Conservation (phyloP, 2,329 filamentous ascomycete genomes). For the Albifimbria verrucaria region DNA sequence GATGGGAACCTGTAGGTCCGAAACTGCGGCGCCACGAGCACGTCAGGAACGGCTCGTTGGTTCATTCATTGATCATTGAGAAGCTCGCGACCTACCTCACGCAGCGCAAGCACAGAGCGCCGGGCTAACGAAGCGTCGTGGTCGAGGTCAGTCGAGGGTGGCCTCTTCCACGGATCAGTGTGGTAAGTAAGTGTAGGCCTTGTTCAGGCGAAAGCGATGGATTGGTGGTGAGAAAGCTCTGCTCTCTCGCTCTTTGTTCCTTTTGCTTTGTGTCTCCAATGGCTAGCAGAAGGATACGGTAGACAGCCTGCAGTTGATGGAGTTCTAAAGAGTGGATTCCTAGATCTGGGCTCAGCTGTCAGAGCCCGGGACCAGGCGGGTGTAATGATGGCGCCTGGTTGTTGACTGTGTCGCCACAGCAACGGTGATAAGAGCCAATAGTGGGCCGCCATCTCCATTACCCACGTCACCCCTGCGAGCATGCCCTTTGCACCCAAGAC, state of each 20-base stretch:
- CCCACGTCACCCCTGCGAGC: constrained; percentile 2
- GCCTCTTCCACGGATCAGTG: constrained; percentile 25
- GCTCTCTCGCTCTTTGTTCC: constrained; percentile 11
- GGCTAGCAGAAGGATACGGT: constrained; percentile 7
- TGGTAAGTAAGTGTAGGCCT: constrained; percentile 22
- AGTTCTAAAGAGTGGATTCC: constrained; percentile 18
- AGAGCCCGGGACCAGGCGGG: constrained; percentile 16
- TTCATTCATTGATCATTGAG: not conserved
- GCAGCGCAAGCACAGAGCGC: constrained; percentile 79
- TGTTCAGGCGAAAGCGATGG: constrained; percentile 25
- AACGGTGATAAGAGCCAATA: constrained; percentile 15
- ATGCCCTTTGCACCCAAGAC: not conserved
- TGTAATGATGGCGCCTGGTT: constrained; percentile 20
- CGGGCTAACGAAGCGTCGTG: constrained; percentile 54
- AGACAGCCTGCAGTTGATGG: constrained; percentile 13
- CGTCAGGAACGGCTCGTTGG: constrained; percentile 5
- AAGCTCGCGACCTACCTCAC: constrained; percentile 58
- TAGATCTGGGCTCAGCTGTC: constrained; percentile 10
- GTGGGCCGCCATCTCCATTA: constrained; percentile 4
- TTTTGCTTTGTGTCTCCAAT: not conserved
- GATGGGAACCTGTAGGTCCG: constrained; percentile 48
- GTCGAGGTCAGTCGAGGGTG: constrained; percentile 48
- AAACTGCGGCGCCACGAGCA: constrained; percentile 27
- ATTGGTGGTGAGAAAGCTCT: constrained; percentile 15
- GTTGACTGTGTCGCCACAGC: constrained; percentile 31